These are phyloP conservation scores for Boletellus sp. DNA, from an alignment of 768 basidiomycete species.

Conservation along the genomic window DNA sequence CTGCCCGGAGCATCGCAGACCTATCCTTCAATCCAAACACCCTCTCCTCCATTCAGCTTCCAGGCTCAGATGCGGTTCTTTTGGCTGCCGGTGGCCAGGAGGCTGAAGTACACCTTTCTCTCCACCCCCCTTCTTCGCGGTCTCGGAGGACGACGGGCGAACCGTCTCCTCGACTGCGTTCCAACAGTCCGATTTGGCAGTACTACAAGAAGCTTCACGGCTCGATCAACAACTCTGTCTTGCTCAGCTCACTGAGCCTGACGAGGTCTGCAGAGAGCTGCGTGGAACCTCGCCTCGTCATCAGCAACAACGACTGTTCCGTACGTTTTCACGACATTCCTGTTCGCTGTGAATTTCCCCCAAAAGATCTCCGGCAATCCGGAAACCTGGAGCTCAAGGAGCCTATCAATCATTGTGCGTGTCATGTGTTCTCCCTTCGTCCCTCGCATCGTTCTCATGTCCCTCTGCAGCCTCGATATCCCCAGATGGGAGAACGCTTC, in stretches of 20 bases:
- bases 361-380: slow-evolving; percentile 43
- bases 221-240: slow-evolving; percentile 81
- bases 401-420: slow-evolving; percentile 79
- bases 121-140: slow-evolving; percentile 33
- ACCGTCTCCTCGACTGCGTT: slow-evolving; percentile 7
- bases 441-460: slow-evolving; percentile 9
- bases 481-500: slow-evolving; percentile 79
- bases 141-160: slow-evolving; percentile 16
- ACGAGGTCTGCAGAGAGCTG: slow-evolving; percentile 59
- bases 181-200: slow-evolving; percentile 43
- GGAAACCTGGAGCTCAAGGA: slow-evolving; percentile 59
- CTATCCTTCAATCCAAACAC: slow-evolving; percentile 63
- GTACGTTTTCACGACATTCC: slow-evolving; percentile 80
- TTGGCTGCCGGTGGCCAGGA: slow-evolving; percentile 76
- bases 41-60: slow-evolving; percentile 52
- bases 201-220: slow-evolving; percentile 51
- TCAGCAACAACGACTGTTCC: slow-evolving; percentile 83
- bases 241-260: slow-evolving; percentile 59
- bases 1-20: slow-evolving; percentile 47
- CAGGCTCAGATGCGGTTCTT: slow-evolving; percentile 51
- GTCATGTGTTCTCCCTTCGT: background rate
- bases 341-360: slow-evolving; percentile 42
- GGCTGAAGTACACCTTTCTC: slow-evolving; percentile 65
- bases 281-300: slow-evolving; percentile 70
- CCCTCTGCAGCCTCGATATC: slow-evolving; percentile 71